Base-by-base conservation (phyloP, 495 filamentous ascomycete species). In the Apiosordaria backusii region DNA sequence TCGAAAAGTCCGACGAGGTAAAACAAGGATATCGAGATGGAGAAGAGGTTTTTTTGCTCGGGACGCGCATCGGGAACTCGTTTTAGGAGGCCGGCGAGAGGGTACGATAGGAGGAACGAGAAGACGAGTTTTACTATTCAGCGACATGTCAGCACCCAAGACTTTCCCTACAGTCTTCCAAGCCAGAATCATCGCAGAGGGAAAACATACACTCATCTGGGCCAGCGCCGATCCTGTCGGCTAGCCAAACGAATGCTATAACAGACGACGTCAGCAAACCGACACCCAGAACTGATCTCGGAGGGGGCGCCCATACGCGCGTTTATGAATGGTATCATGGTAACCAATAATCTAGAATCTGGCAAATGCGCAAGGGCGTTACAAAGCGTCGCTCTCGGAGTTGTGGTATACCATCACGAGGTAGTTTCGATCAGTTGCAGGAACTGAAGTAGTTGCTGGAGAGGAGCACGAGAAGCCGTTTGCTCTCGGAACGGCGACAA, bases 1-100 rank as follows among this genome's bases (percentile, higher is more conserved):
- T 94, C 91, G 78, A 96, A 99, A n/a, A 99, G 84, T 23, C 95
- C 95, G 67, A 97, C 81, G 19, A 97, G 83, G 77, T 96, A 97
- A 79, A 99, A 98, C 9, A 96, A 72, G 19, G 90, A 89, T 22
- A 92, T 87, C 24, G 86, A 87, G 64, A 97, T 89, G 57, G 89
- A 91, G 77, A 97, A 98, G 23, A 88, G 77, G 79, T 97, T 98
- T 79, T 98, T 99, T 69, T 89, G 87, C 73, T 87, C 89, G 6
- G 94, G 94, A 59, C 90, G 85, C 54, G 82, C 73, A 78, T 99
- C 95, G 29, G 95, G 96, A 45, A 99, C 86, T 53, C 96, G 86
- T 77, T 99, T 99, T 16, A 99, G 84, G 61, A 97, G 72, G 50
- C 83, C 95, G 55, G 94, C 92, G 61, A 99, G 84, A 13, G 95